phyloP scores from a whole-genome alignment of 106 monocot species.

The Ottelia alismoides region DNA sequence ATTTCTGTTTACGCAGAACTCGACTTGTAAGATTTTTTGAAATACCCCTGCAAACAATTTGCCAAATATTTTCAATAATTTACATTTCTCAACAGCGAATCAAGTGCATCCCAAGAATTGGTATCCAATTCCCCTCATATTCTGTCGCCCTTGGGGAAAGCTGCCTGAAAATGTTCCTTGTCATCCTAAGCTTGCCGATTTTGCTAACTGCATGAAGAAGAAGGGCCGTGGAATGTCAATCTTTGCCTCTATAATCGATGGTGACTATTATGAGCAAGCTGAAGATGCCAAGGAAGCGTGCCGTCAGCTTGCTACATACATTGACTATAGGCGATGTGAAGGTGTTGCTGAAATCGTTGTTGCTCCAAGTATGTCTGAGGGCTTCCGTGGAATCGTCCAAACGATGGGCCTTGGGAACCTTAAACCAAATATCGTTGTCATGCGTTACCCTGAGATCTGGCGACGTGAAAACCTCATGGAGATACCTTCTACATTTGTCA shows the following conservation, averaged over 20 bases:
- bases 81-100: no score
- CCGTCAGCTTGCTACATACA: constrained; percentile 71
- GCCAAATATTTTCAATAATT: no score
- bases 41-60: no score
- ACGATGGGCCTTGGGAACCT: constrained; percentile 98
- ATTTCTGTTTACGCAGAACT: no score
- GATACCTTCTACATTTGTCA: constrained; percentile 88
- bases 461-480: constrained; percentile 83
- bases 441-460: constrained; percentile 98
- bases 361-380: constrained; percentile 73
- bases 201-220: constrained; percentile 99
- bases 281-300: constrained; percentile 83
- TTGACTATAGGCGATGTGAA: constrained; percentile 89
- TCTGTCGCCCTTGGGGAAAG: constrained; percentile 97
- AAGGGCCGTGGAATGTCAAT: constrained; percentile 97
- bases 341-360: constrained; percentile 94
- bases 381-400: constrained; percentile 86
- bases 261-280: constrained; percentile 76
- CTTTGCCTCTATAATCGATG: constrained; percentile 86
- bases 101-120: constrained; percentile 96
- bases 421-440: constrained; percentile 94
- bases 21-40: no score
- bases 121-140: constrained; percentile 93
- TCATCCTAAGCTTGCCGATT: constrained; percentile 97
- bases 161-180: constrained; percentile 94